Evolutionary conservation across 495 filamentous ascomycete species (phyloP), one percentile per base, ranked within the genome.

Genomic region (Penicillium silybi): DNA sequence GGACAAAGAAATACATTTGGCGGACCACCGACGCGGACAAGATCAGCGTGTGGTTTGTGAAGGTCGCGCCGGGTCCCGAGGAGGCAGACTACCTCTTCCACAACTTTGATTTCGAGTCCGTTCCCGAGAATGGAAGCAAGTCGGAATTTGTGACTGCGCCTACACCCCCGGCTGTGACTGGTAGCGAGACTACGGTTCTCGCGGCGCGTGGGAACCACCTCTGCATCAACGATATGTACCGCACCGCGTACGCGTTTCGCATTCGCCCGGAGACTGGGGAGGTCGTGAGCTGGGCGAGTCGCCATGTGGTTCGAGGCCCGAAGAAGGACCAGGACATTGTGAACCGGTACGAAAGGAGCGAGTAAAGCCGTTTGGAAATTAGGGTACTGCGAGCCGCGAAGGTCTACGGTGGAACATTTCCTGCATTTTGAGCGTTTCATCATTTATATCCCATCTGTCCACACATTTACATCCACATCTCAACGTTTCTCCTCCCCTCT

Each of bases 181-280:
- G 53, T 25, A 23, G 23, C 1, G 49, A 61, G 25, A 71, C 65
- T 4, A 50, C 50, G 7, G 64, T 75, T 7, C 46, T 75, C 5
- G 56, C 53, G 39, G 74, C 74, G 3, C 59, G 62, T 9, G 74
- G 74, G 7, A 70, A 75, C 39, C 74, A 77, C 48, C 62, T 77
- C 3, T 77, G 74, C 48, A 69, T 77, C 35, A 72, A 77, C 47
- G 74, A 77, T 62, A 75, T 75, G 72, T 77, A 77, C 58, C 71
- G 67, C 41, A 77, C 72, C 6, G 71, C 72, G 4, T 77, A 77
- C 54, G 66, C 72, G 13, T 77, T 77, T 52, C 60, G 71, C n/a
- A 62, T 77, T 18, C 44, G 53, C 3, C 50, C 57, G 2, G 66
- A 61, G 22, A 66, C 61, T 0, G 72, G 72, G 1, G 67, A 73